Base-by-base conservation (phyloP, 2,329 filamentous ascomycete species). In the Colletotrichum orchidophilum region DNA sequence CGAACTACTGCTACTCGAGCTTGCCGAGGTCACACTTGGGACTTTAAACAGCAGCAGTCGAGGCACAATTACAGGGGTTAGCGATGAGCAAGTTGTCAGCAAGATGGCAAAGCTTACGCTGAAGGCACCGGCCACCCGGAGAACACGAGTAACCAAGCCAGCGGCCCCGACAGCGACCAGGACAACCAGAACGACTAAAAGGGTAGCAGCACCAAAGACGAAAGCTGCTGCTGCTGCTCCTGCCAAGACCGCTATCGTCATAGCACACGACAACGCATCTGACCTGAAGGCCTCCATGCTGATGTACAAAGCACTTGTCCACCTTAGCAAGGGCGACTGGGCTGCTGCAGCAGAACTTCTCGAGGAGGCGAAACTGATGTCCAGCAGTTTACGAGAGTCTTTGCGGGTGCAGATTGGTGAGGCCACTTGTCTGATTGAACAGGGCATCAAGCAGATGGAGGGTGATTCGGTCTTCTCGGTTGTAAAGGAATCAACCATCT, bases 401-500 rank as follows among this genome's bases (percentile, higher is more conserved):
- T 76, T 82, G 67, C 78, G 87, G 75, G 84, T 90, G 68, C 88
- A 90, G 49, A 86, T 94, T 65, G 86, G 90, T 12, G 89, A 89
- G 68, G 93, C 93, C 24, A 90, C 90, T 64, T 90, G 92, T 55
- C 87, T 93, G 53, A 85, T 94, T 71, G 87, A 90, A 18, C 88
- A 92, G 79, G 93, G 91, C 73, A 86, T 93, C 76, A 89, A 92
- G 57, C 87, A 92, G 76, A 93, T 97, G 84, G 88, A 91, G 13
- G 87, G 88, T 5, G 94, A 97, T 80, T 92, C 95, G 3, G 92
- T 96, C 3, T 97, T 96, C 80, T 97, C 94, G 21, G 93, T 96
- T 11, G 88, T 98, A 18, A 94, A 96, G 55, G 96, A 99, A 76
- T 98, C 96, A 0, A 97, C 95, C 0, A 91, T 98, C 29, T 97